These are phyloP conservation scores for Athelia sp. DNA, from an alignment of 1,284 basidiomycete genomes.

Conservation along the genomic window DNA sequence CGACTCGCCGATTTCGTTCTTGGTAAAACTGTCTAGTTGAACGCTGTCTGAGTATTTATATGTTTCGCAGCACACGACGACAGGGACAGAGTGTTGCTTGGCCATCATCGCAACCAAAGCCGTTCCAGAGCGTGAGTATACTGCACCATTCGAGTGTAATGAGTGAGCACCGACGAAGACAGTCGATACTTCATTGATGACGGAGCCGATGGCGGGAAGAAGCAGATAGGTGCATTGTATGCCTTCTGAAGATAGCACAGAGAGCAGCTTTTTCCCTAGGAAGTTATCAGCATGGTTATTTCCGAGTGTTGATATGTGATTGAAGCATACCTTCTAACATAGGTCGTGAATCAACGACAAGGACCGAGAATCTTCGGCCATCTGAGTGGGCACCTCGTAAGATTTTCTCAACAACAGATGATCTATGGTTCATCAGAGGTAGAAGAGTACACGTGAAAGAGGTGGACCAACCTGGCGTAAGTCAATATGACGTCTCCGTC, in stretches of 20 bases:
- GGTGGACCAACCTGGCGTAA: slow-evolving; percentile 69
- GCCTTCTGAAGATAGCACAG: slow-evolving; percentile 63
- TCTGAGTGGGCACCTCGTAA: slow-evolving; percentile 75
- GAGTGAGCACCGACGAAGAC: slow-evolving; percentile 93
- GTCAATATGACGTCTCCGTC: slow-evolving; percentile 91
- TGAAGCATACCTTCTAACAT: slow-evolving; percentile 77
- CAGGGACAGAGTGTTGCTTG: slow-evolving; percentile 84
- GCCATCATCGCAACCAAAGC: slow-evolving; percentile 97
- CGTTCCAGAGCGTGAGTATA: slow-evolving; percentile 93
- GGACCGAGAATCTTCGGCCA: slow-evolving; percentile 80
- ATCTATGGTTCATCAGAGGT: slow-evolving; percentile 41
- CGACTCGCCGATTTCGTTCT: slow-evolving; percentile 85
- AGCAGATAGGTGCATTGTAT: slow-evolving; percentile 92
- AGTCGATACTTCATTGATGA: slow-evolving; percentile 78
- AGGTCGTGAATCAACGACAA: slow-evolving; percentile 93
- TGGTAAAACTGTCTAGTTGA: slow-evolving; percentile 91
- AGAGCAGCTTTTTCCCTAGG: slow-evolving; percentile 76
- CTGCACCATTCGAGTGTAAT: slow-evolving; percentile 90
- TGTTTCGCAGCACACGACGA: slow-evolving; percentile 96
- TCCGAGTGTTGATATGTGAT: slow-evolving; percentile 3
- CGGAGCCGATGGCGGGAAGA: slow-evolving; percentile 81
- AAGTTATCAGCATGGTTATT: slow-evolving; percentile 3
- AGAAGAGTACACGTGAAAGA: slow-evolving; percentile 2
- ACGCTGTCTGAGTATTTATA: slow-evolving; percentile 97
- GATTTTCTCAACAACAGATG: slow-evolving; percentile 91